Evolutionary conservation across 495 filamentous ascomycete species (phyloP).

Genomic region (Chlorociboria aeruginascens): DNA sequence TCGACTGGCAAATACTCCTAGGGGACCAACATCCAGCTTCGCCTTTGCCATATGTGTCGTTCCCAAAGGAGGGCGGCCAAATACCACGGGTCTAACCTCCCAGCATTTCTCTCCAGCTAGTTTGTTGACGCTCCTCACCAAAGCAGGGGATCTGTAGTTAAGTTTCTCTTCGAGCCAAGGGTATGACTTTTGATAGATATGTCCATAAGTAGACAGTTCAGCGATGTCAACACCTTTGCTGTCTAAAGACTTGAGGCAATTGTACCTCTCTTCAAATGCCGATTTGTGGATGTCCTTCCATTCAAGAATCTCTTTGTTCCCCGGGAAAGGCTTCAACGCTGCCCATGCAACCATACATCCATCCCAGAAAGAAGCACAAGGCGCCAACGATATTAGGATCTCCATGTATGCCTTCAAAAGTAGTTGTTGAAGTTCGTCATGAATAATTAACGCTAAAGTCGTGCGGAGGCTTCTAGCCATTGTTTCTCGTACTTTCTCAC

Average conservation of each 20-base stretch:
- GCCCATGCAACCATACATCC: slow-evolving; percentile 3
- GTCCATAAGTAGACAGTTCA: not conserved
- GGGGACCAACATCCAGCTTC: slow-evolving; percentile 12
- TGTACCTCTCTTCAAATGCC: not conserved
- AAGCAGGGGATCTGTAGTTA: slow-evolving; percentile 1
- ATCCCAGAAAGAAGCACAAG: slow-evolving; percentile 12
- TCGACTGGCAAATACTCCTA: slow-evolving; percentile 11
- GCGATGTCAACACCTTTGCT: not conserved
- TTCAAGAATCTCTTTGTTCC: slow-evolving; percentile 3
- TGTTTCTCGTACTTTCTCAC: not conserved
- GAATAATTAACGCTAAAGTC: not conserved
- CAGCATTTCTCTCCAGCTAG: not conserved
- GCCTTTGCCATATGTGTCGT: not conserved
- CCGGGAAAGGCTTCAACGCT: slow-evolving; percentile 8
- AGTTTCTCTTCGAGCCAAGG: slow-evolving; percentile 7
- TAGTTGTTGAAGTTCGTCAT: slow-evolving; percentile 5
- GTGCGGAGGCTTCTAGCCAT: not conserved
- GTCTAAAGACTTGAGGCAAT: not conserved
- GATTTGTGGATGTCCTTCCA: not conserved
- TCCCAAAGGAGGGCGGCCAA: not conserved
- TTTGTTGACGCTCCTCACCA: slow-evolving; percentile 7
- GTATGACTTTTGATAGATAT: slow-evolving; percentile 11
- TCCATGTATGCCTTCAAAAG: slow-evolving; percentile 1
- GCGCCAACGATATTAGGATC: slow-evolving; percentile 3
- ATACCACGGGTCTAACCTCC: slow-evolving; percentile 5